Percentiles rank a stretch among this genome's conserved stretches.
These are phyloP conservation scores for Aureobasidium sp. DNA, from an alignment of 2,329 filamentous ascomycete genomes.

Conservation along the genomic window DNA sequence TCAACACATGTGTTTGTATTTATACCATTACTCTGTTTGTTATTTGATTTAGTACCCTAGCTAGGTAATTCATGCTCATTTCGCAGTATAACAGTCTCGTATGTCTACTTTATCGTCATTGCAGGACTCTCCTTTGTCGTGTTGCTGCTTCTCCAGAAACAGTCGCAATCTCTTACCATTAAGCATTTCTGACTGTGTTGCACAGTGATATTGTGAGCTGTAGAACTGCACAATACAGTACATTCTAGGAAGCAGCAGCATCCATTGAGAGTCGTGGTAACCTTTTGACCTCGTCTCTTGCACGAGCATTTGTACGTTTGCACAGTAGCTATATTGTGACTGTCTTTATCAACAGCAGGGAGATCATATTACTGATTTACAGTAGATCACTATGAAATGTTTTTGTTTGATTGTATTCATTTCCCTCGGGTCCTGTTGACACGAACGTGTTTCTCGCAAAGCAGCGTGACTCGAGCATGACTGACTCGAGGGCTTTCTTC, in stretches of 20 bases:
- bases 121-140: background rate
- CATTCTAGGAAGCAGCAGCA: too few relatives aligned
- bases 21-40: constrained; percentile 10
- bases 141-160: background rate
- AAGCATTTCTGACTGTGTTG: too few relatives aligned
- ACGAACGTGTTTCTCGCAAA: background rate
- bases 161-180: too few relatives aligned
- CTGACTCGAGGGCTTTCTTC: background rate
- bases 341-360: too few relatives aligned
- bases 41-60: background rate
- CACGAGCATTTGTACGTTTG: too few relatives aligned
- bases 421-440: background rate
- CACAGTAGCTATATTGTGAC: too few relatives aligned
- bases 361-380: background rate
- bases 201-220: too few relatives aligned
- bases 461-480: background rate
- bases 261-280: too few relatives aligned
- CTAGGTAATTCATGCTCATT: constrained; percentile 1
- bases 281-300: too few relatives aligned
- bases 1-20: constrained; percentile 6
- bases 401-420: background rate
- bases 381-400: background rate
- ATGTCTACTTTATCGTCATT: background rate
- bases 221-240: too few relatives aligned
- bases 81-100: background rate